Base-by-base conservation (phyloP, 2,329 filamentous ascomycete genomes). In the Coniochaeta sp. region DNA sequence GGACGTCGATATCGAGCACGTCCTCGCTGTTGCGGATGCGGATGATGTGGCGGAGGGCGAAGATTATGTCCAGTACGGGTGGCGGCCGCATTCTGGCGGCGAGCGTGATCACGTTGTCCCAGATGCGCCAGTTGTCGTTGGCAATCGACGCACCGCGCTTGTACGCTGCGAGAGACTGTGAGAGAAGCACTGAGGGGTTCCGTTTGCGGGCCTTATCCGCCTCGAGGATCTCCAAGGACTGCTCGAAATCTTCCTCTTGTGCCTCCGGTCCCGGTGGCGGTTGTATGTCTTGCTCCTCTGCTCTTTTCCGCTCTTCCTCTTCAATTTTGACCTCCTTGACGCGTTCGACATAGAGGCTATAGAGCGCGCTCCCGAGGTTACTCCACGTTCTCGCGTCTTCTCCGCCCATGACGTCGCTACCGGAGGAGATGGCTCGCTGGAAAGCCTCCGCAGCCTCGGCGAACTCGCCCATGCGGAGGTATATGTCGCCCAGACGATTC, bases 31-130 rank as follows among this genome's bases (percentile, higher is more conserved):
- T 81, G 44, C 90, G 86, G 42, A 98, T 84, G 26, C 89, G 85
- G 59, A 96, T 85, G 58, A 98, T 81, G 62, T 88, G 85, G 44
- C 82, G 84, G 61, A 95, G 82, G 0, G 91, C 91, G 4, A 88
- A 80, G 34, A 96, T 77, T 57, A 96, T 84, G 63, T 97, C 91
- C 0, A 79, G 73, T 69, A 91, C 87, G 0, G 89, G 85, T 0
- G 90, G 88, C 0, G 93, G 93, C 0, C 81, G 81, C 30, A 95
- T 83, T 1, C 91, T 89, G 0, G 90, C 85, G 0, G 90, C 89
- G 24, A 98, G 87, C 0, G 92, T 95, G 60, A 99, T 84, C 17
- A 98, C 89, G 68, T 99, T 99, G 71, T 96, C 91, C 93, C 93
- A 98, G 72, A 99, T 97, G 66, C 91, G 87, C 82, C 89, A 90